Base-by-base conservation (phyloP, 768 basidiomycete species). In the Pilatotrama ljubarskyi region DNA sequence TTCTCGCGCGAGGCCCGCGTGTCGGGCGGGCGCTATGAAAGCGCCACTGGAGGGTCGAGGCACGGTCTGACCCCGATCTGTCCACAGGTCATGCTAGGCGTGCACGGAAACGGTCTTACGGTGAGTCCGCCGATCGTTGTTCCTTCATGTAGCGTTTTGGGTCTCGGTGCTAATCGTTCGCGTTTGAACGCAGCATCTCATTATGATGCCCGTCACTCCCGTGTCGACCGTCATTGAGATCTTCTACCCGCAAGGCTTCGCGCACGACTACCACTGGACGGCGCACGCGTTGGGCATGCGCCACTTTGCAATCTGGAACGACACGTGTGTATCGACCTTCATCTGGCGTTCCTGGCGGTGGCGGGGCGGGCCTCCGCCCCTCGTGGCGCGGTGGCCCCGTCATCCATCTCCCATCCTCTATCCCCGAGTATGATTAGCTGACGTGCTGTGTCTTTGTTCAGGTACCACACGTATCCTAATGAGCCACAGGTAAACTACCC, bases 261-360 rank as follows among this genome's bases (percentile, higher is more conserved):
- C 92, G 25, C 87, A 89, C 66, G 93, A 94, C 68, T 94, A 94
- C 70, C 85, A 92, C 67, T 95, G 91, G 86, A 93, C 92, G 0
- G 71, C 87, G 5, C 73, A 82, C 35, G 84, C 90, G 0, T 72
- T 94, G 11, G 90, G 90, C 5, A 86, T 91, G 79, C 77, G 72
- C 17, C 85, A 94, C 72, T 89, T 85, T 64, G 87, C 84, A 1
- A 78, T 95, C 32, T 91, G 91, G 91, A 88, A 92, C 64, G 86
- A 92, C 73, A 85, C 82, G 84, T 88, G 69, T 63, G 78, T 81
- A 20, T 29, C 18, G 59, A 29, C 18, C 40, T 26, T 42, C 6
- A 38, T 22, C 3, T 40, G 11, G 20, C 41, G 35, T 22, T 42
- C 42, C 29, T 53, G 32, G 46, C 47, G 46, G 24, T 40, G 13